phyloP scores from a whole-genome alignment of 164 flowering plant genomes.

The Protea cynaroides region DNA sequence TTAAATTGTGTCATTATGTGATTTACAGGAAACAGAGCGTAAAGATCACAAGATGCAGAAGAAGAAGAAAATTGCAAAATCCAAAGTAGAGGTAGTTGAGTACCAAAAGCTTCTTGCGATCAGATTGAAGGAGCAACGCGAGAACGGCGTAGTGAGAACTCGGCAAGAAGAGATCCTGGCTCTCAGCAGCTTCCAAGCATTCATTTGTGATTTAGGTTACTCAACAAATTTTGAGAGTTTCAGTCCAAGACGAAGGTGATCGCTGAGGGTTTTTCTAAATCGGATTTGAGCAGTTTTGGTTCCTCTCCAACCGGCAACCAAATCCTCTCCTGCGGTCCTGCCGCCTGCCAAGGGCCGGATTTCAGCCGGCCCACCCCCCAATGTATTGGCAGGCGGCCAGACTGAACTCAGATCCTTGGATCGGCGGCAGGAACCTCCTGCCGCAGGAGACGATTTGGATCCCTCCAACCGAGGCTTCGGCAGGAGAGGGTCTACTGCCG shows the following conservation, averaged over 20 bases:
- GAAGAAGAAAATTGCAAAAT: constrained; percentile 42
- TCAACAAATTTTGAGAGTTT: not conserved
- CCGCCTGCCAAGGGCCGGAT: no score
- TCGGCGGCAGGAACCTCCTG: no score
- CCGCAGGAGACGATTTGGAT: no score
- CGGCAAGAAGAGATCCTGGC: constrained; percentile 41
- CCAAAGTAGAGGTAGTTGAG: constrained; percentile 38
- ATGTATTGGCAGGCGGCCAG: no score
- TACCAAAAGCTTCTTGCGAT: constrained; percentile 42
- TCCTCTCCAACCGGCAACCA: no score
- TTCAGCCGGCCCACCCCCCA: no score
- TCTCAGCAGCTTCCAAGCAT: constrained; percentile 39
- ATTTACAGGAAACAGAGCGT: constrained; percentile 26
- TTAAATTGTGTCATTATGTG: not conserved
- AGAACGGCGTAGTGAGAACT: constrained; percentile 40
- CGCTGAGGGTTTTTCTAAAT: no score
- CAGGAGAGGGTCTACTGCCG: no score
- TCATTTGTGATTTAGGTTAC: constrained; percentile 24
- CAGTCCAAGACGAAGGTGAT: not conserved
- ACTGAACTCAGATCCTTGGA: no score
- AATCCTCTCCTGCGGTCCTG: no score
- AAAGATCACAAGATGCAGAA: constrained; percentile 39
- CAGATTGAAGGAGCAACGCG: constrained; percentile 44
- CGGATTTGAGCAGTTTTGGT: no score
- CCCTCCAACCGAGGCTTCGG: no score